Evolutionary conservation across 2,329 filamentous ascomycete species (phyloP).

Genomic region (Colletotrichum sp.): DNA sequence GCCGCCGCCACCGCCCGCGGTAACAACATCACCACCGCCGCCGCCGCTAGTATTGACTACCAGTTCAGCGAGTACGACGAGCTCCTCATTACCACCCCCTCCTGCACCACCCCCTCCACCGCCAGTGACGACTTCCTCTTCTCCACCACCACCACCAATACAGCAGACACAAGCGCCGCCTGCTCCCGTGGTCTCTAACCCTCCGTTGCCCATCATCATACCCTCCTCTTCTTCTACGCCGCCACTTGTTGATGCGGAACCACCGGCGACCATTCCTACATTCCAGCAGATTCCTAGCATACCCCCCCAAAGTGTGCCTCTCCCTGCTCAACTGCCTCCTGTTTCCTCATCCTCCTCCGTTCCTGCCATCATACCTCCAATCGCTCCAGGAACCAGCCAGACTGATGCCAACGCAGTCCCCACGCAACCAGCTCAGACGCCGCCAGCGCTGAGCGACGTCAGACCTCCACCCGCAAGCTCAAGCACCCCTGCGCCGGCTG

Average conservation of each 20-base stretch:
- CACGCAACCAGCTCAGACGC: constrained; percentile 14
- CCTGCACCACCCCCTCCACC: constrained; percentile 21
- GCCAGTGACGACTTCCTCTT: constrained; percentile 13
- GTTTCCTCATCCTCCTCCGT: neutral
- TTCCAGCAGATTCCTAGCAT: constrained; percentile 12
- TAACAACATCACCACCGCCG: neutral
- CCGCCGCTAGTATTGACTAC: constrained; percentile 25
- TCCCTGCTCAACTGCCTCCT: neutral
- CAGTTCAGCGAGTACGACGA: constrained; percentile 42
- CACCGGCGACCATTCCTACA: constrained; percentile 12
- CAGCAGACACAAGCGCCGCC: constrained; percentile 8
- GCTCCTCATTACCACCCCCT: constrained; percentile 24
- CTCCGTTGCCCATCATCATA: constrained; percentile 15
- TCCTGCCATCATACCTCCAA: constrained; percentile 9
- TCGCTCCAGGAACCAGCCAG: constrained; percentile 35
- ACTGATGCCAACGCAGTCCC: constrained; percentile 38
- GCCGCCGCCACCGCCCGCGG: neutral
- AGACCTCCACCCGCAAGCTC: constrained; percentile 4
- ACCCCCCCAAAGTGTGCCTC: neutral
- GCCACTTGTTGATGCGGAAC: constrained; percentile 11
- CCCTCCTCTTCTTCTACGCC: neutral
- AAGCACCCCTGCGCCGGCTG: neutral
- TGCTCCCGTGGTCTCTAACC: constrained; percentile 15
- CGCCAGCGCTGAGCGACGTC: constrained; percentile 4
- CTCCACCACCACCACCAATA: neutral